Percentiles rank a stretch among this genome's conserved stretches.
Evolutionary conservation across 441 rosid species (phyloP).

Genomic region (Manihot esculenta): DNA sequence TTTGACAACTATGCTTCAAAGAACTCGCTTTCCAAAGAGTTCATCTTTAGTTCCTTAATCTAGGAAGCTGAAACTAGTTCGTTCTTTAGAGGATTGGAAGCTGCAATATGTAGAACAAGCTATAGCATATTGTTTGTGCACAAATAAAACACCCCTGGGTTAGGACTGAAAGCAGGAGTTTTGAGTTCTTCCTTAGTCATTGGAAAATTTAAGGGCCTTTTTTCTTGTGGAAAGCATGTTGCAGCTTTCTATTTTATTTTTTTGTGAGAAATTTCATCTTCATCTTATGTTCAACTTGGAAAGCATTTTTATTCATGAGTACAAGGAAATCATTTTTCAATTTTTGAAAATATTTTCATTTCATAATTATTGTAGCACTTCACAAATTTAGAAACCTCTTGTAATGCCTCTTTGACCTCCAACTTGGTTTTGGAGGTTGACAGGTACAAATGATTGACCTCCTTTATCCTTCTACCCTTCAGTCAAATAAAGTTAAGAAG

Average conservation of each 20-base stretch:
- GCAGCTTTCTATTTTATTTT: no score
- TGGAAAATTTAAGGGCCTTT: neutral
- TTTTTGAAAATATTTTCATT: no score
- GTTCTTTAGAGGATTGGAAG: neutral
- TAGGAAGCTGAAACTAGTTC: constrained; percentile 5
- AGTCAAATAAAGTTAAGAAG: neutral
- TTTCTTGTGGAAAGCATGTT: no score
- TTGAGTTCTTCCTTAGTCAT: neutral
- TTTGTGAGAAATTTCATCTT: neutral
- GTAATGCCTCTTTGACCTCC: neutral
- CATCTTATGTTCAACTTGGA: no score
- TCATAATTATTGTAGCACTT: no score
- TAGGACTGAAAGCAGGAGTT: neutral
- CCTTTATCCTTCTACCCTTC: neutral
- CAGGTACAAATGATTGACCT: neutral
- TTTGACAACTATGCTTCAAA: neutral
- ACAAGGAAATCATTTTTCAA: no score
- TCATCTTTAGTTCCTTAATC: neutral
- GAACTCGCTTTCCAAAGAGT: constrained; percentile 12
- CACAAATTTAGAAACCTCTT: no score
- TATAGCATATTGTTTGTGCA: neutral
- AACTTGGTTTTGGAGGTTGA: neutral
- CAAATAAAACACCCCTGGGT: neutral
- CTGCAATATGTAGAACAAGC: neutral
- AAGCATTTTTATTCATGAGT: no score